phyloP scores from a whole-genome alignment of 2,329 filamentous ascomycete species.

The Xylaria multiplex region DNA sequence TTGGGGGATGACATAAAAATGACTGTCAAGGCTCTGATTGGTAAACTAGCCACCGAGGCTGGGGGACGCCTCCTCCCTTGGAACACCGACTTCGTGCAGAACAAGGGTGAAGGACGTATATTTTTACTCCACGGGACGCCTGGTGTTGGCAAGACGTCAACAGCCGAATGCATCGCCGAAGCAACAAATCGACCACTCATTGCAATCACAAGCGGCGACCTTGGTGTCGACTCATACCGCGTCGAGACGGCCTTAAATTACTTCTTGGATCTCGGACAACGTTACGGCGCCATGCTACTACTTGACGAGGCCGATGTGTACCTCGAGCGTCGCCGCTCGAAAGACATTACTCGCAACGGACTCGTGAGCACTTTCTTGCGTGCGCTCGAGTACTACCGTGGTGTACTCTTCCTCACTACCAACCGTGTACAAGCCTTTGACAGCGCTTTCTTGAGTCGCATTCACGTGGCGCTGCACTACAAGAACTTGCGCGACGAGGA shows the following conservation, averaged over 20 bases:
- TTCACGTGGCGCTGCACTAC: conserved; percentile 61
- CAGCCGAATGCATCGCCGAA: conserved; percentile 65
- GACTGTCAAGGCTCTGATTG: conserved; percentile 59
- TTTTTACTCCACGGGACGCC: conserved; percentile 63
- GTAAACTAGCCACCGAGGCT: conserved; percentile 55
- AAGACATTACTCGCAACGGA: conserved; percentile 58
- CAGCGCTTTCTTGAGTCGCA: conserved; percentile 58
- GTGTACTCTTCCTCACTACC: conserved; percentile 61
- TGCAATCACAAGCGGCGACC: conserved; percentile 60
- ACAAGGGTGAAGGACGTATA: conserved; percentile 61
- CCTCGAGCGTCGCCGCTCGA: conserved; percentile 60
- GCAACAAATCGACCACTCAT: conserved; percentile 61
- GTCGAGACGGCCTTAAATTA: conserved; percentile 58
- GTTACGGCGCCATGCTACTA: conserved; percentile 62
- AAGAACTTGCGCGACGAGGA: conserved; percentile 54
- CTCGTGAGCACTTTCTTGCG: conserved; percentile 61
- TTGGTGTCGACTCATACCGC: conserved; percentile 52
- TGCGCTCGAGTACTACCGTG: conserved; percentile 61
- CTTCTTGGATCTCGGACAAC: conserved; percentile 60
- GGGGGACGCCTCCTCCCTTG: conserved; percentile 55
- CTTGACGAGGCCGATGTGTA: conserved; percentile 71
- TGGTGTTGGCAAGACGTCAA: conserved; percentile 66
- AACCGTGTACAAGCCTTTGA: conserved; percentile 61
- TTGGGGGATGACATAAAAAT: conserved; percentile 60
- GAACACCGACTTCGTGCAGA: conserved; percentile 59